Percentiles rank a stretch among this genome's conserved stretches.
phyloP scores from a whole-genome alignment of 164 flowering plant species.

The Tetrastigma voinierianum region DNA sequence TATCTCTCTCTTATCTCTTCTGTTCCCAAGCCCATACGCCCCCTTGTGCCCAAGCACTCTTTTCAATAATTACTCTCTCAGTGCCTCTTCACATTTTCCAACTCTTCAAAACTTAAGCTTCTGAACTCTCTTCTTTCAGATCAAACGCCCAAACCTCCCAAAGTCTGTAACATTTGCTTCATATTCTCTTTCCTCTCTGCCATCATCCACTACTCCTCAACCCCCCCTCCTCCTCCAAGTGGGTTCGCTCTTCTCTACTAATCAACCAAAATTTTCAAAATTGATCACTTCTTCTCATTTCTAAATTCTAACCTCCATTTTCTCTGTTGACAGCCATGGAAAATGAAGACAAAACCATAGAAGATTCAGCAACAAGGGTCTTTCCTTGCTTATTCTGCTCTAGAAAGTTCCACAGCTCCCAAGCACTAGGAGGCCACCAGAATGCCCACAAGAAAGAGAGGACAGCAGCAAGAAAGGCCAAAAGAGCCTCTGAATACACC shows the following conservation, averaged over 20 bases:
- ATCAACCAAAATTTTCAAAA: not conserved
- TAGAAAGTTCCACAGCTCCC: conserved; percentile 86
- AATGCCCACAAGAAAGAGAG: conserved; percentile 95
- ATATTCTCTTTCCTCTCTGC: not conserved
- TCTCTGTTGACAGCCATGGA: conserved; percentile 41
- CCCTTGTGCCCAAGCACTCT: conserved; percentile 16
- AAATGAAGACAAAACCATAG: conserved; percentile 28
- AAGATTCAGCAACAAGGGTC: conserved; percentile 38
- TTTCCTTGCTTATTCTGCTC: conserved; percentile 83
- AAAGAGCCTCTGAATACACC: conserved; percentile 46
- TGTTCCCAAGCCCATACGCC: conserved; percentile 58
- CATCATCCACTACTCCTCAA: not conserved
- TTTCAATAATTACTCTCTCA: conserved; percentile 14
- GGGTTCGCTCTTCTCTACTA: not conserved
- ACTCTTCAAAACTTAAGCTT: conserved; percentile 18
- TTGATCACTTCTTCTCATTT: conserved; percentile 1
- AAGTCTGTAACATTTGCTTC: not conserved
- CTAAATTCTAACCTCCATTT: not conserved
- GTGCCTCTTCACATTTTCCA: conserved; percentile 33
- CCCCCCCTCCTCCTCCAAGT: not conserved
- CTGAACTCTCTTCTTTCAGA: conserved; percentile 23
- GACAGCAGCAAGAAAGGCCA: conserved; percentile 68
- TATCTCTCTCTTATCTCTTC: conserved; percentile 45
- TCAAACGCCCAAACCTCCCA: conserved; percentile 10
- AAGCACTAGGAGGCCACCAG: conserved; percentile 93